These are phyloP conservation scores for Aspergillus sclerotialis DNA, from an alignment of 2,329 filamentous ascomycete genomes.

Conservation along the genomic window DNA sequence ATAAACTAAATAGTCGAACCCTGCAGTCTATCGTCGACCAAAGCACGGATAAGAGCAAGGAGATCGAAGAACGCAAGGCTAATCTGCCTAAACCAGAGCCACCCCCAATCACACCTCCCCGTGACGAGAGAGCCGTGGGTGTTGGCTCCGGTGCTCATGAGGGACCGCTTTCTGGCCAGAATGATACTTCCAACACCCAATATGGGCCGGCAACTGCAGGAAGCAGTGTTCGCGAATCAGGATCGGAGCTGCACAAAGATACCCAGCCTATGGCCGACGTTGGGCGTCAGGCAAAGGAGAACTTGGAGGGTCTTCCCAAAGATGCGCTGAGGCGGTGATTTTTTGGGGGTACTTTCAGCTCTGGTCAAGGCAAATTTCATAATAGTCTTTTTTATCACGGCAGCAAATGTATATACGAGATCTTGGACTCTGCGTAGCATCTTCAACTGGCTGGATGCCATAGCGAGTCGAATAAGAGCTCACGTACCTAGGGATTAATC, in stretches of 20 bases:
- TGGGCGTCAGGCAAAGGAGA: conserved; percentile 57
- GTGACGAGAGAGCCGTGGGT: conserved; percentile 63
- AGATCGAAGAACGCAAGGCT: conserved; percentile 61
- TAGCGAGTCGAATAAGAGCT: too few species aligned
- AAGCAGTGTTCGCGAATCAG: conserved; percentile 43
- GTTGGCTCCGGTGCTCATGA: conserved; percentile 57
- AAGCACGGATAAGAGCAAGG: conserved; percentile 49
- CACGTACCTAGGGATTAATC: too few species aligned
- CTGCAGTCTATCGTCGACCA: conserved; percentile 32
- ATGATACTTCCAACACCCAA: conserved; percentile 41
- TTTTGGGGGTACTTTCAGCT: too few species aligned
- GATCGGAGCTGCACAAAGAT: conserved; percentile 49
- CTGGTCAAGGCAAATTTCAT: too few species aligned
- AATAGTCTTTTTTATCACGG: too few species aligned
- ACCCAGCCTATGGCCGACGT: conserved; percentile 42
- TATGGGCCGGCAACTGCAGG: conserved; percentile 55
- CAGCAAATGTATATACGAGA: too few species aligned
- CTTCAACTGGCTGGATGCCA: too few species aligned
- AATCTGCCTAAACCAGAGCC: conserved; percentile 76
- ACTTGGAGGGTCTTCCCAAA: conserved; percentile 49
- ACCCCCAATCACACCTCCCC: conserved; percentile 67
- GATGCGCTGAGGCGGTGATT: conserved; percentile 49
- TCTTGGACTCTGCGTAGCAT: too few species aligned
- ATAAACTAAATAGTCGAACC: conserved; percentile 2
- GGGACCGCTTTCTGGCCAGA: conserved; percentile 42